A percentile compares a stretch with the other conserved stretches of the same genome.
These are phyloP conservation scores for Penicillium oxalicum DNA, from an alignment of 2,329 filamentous ascomycete genomes.

Conservation along the genomic window DNA sequence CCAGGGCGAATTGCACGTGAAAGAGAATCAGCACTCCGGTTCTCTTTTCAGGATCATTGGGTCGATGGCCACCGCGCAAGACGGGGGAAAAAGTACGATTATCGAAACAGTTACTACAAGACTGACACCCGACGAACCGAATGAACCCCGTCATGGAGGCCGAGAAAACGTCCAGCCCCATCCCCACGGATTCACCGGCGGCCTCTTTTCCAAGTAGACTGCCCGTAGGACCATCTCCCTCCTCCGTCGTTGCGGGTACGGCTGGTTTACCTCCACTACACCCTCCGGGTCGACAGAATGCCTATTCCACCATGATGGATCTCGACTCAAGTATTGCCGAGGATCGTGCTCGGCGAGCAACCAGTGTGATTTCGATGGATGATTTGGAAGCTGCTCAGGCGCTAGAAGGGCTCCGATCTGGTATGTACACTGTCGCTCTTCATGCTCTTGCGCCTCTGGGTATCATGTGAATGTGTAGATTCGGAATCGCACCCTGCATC, in stretches of 20 bases:
- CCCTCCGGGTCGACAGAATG: constrained; percentile 16
- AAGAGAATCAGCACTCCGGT: not conserved
- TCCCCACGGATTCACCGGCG: constrained; percentile 5
- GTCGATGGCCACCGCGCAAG: no score
- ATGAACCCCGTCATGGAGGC: constrained; percentile 11
- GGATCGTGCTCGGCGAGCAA: constrained; percentile 39
- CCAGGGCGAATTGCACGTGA: constrained; percentile 2
- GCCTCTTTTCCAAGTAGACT: not conserved
- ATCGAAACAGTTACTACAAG: not conserved
- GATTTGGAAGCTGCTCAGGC: constrained; percentile 63
- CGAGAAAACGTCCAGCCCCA: constrained; percentile 2
- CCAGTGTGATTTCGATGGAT: constrained; percentile 45
- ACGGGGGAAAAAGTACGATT: constrained; percentile 1
- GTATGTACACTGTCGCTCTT: constrained; percentile 43
- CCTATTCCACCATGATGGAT: constrained; percentile 34
- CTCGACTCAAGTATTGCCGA: constrained; percentile 32
- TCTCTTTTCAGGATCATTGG: not conserved
- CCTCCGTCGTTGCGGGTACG: not conserved
- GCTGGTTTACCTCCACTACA: constrained; percentile 6
- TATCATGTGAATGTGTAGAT: not conserved
- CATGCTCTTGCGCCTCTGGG: not conserved
- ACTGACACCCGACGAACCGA: not conserved
- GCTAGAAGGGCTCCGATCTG: constrained; percentile 65
- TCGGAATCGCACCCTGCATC: no score
- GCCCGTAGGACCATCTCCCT: constrained; percentile 10